These are phyloP conservation scores for Fusarium sp. DNA, from an alignment of 2,329 filamentous ascomycete species.

Conservation along the genomic window DNA sequence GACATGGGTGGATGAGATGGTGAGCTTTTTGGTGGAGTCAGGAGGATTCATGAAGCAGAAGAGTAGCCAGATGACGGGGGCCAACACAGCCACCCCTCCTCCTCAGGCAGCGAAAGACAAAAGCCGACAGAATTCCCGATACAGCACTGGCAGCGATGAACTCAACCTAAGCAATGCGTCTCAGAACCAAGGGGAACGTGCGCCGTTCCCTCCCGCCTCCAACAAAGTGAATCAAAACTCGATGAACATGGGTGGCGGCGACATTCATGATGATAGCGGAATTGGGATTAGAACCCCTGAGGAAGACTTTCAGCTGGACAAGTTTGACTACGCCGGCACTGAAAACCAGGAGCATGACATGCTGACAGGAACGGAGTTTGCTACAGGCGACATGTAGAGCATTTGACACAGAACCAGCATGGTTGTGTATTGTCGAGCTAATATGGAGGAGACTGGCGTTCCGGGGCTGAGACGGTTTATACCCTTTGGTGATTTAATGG, in stretches of 20 bases:
- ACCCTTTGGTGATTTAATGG: conserved; percentile 43
- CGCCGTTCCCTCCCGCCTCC: conserved; percentile 60
- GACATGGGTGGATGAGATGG: conserved; percentile 95
- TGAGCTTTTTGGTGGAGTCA: conserved; percentile 87
- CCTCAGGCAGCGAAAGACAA: conserved; percentile 52
- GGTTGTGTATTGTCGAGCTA: conserved; percentile 5
- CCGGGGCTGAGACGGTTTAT: conserved; percentile 37
- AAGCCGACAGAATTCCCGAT: conserved; percentile 52
- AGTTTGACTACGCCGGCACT: conserved; percentile 61
- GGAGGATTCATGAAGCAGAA: conserved; percentile 83
- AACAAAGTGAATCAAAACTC: conserved; percentile 57
- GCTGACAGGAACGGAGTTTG: conserved; percentile 49
- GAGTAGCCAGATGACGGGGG: conserved; percentile 50
- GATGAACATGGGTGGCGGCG: conserved; percentile 53
- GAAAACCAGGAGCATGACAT: conserved; percentile 52
- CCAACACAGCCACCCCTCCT: conserved; percentile 46
- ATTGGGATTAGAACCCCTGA: conserved; percentile 77
- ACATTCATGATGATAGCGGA: conserved; percentile 76
- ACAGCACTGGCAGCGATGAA: conserved; percentile 60
- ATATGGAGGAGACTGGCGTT: conserved; percentile 39
- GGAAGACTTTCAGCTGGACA: conserved; percentile 71
- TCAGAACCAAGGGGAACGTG: conserved; percentile 61
- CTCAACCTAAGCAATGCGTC: conserved; percentile 57
- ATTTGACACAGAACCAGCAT: conserved; percentile 1
- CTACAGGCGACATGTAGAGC: conserved; percentile 32